Evolutionary conservation across 1,284 basidiomycete genomes (phyloP).

Genomic region (Bjerkandera adusta): DNA sequence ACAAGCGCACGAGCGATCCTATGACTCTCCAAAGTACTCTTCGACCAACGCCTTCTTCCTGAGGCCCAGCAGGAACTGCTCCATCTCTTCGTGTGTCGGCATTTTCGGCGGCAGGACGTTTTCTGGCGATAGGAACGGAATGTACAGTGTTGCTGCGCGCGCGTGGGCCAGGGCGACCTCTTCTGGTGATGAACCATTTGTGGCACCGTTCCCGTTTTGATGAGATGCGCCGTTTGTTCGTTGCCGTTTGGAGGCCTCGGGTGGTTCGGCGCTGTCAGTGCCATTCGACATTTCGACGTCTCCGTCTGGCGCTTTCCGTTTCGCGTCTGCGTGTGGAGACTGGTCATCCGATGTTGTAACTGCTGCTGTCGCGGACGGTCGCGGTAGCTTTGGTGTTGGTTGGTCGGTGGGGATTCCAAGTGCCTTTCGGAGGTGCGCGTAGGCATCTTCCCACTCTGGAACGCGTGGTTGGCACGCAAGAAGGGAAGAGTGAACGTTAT

Average conservation of each 20-base stretch:
- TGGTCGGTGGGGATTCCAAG: slow-evolving; percentile 54
- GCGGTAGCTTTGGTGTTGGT: slow-evolving; percentile 52
- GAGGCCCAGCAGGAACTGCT: slow-evolving; percentile 70
- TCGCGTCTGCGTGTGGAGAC: slow-evolving; percentile 32
- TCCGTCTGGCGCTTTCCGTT: slow-evolving; percentile 50
- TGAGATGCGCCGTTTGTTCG: slow-evolving; percentile 32
- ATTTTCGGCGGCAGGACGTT: slow-evolving; percentile 75
- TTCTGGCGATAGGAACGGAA: slow-evolving; percentile 73
- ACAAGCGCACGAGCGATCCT: background rate
- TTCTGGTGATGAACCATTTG: slow-evolving; percentile 20
- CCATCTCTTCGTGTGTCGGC: slow-evolving; percentile 78
- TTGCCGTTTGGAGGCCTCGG: slow-evolving; percentile 40
- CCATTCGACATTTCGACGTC: slow-evolving; percentile 33
- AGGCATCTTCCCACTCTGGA: slow-evolving; percentile 74
- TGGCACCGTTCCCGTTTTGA: slow-evolving; percentile 19
- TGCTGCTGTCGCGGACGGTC: slow-evolving; percentile 30
- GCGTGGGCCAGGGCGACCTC: slow-evolving; percentile 47
- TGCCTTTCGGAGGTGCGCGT: slow-evolving; percentile 50
- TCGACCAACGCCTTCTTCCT: slow-evolving; percentile 83
- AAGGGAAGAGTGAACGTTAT: slow-evolving; percentile 3
- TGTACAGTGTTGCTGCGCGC: slow-evolving; percentile 62
- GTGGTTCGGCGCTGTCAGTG: background rate
- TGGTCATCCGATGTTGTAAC: slow-evolving; percentile 23
- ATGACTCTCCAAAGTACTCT: slow-evolving; percentile 61
- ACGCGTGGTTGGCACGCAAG: slow-evolving; percentile 2